phyloP scores from a whole-genome alignment of 257 asterid genomes.

The Solanum ahanhuiri region DNA sequence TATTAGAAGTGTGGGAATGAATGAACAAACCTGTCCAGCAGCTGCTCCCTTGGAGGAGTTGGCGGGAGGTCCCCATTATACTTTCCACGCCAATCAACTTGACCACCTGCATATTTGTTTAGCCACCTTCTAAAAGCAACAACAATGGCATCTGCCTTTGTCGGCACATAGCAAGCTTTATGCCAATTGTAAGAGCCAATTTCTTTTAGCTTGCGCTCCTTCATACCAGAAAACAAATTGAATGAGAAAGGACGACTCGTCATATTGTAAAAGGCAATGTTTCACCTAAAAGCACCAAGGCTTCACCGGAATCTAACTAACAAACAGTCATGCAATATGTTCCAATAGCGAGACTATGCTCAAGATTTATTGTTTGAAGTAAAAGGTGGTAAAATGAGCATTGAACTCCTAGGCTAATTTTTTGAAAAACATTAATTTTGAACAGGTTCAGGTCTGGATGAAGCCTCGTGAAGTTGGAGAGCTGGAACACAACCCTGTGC shows the following conservation, averaged over 20 bases:
- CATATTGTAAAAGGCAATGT: not conserved
- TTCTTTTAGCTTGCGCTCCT: constrained; percentile 53
- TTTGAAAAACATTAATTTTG: not conserved
- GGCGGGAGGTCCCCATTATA: constrained; percentile 41
- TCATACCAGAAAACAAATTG: not conserved
- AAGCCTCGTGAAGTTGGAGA: not conserved
- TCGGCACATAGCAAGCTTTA: constrained; percentile 59
- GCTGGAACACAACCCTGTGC: not conserved
- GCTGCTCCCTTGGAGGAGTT: constrained; percentile 60
- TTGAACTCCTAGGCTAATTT: not conserved
- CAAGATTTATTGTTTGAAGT: not conserved
- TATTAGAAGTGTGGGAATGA: not conserved
- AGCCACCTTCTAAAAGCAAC: constrained; percentile 58
- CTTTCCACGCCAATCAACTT: constrained; percentile 54
- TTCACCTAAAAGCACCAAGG: not conserved
- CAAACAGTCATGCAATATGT: not conserved
- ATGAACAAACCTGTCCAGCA: constrained; percentile 45
- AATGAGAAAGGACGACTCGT: not conserved
- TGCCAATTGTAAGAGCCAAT: constrained; percentile 56
- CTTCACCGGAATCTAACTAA: not conserved
- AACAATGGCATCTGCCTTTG: constrained; percentile 50
- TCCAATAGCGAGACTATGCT: not conserved
- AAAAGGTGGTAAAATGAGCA: not conserved
- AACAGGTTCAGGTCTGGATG: not conserved
- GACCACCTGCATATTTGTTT: constrained; percentile 57